Evolutionary conservation across 2,329 filamentous ascomycete genomes (phyloP), one percentile per base, ranked within the genome.

Genomic region (Fusarium kyushuense): DNA sequence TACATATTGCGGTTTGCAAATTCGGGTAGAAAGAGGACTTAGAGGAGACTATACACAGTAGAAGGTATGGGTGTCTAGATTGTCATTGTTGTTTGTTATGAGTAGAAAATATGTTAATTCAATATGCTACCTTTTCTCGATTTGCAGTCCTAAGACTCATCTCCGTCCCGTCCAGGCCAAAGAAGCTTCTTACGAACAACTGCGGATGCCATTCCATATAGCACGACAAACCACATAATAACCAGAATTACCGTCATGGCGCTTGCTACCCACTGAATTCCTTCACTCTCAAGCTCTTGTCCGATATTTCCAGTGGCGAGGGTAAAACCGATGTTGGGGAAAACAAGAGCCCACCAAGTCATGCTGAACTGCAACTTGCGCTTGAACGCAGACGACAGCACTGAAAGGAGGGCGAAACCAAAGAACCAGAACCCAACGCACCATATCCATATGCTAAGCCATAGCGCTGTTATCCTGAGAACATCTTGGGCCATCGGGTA

Each of bases 401-500:
- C 72, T 1, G 74, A 68, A 14, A 75, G 48, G 1, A 74, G 52
- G 3, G 64, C 72, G 16, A 76, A 72, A 2, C 63, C 63, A 35
- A 74, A 74, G 49, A 75, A 73, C 74, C 73, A 75, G 23, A 75
- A 68, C 0, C 58, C 70, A 6, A 75, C 64, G 14, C 73, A 72
- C 74, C 74, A 75, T 29, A 75, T 72, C 67, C 72, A 75, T 33
- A 75, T 60, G 1, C 69, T 53, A 17, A 65, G 46, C 73, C 74
- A 76, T 5, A 67, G 67, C 5, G 73, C 71, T 48, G 73, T 3
- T 32, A 76, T 61, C 11, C 63, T 69, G 11, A 76, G 63, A 19
- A 75, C 49, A 40, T 75, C 60, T 2, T 49, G 54, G 7, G 73
- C 73, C 54, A 67, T 59, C 16, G 74, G 71, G 14, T 74, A 56